Percentiles rank a stretch among this genome's conserved stretches.
Evolutionary conservation across 2,329 filamentous ascomycete genomes (phyloP).

Genomic region (Elsinoe fawcettii): DNA sequence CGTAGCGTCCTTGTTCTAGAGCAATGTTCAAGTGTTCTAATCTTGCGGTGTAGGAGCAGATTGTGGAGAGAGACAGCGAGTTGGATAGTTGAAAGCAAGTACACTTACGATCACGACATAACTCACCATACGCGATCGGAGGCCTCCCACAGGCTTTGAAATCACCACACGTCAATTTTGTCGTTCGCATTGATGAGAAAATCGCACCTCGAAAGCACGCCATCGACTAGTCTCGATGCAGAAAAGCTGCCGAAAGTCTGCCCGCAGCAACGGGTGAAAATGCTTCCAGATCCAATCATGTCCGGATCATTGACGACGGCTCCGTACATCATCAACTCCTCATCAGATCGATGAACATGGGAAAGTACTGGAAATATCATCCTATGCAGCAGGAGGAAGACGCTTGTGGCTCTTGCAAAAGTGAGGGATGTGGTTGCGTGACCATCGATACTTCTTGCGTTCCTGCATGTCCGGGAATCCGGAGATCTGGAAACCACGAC

Average conservation of each 20-base stretch:
- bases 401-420: not conserved
- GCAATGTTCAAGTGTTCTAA: not conserved
- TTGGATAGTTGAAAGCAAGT: not conserved
- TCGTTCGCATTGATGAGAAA: conserved; percentile 1
- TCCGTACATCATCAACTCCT: not conserved
- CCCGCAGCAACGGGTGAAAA: not conserved
- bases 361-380: not conserved
- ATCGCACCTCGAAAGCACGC: conserved; percentile 8
- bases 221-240: not conserved
- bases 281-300: conserved; percentile 5
- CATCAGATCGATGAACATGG: not conserved
- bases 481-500: conserved; percentile 5
- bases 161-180: conserved; percentile 16
- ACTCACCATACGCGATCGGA: conserved; percentile 16
- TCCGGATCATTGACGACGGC: not conserved
- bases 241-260: not conserved
- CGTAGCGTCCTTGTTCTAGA: not conserved
- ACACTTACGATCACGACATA: conserved; percentile 16
- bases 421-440: not conserved
- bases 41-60: conserved; percentile 15
- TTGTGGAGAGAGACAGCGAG: conserved; percentile 6
- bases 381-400: not conserved
- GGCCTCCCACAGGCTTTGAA: conserved; percentile 17
- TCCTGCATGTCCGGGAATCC: not conserved
- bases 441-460: not conserved